Percentiles rank a stretch among this genome's conserved stretches.
Evolutionary conservation across 1,284 basidiomycete species (phyloP).

Genomic region (Fomitiporia mediterranea): DNA sequence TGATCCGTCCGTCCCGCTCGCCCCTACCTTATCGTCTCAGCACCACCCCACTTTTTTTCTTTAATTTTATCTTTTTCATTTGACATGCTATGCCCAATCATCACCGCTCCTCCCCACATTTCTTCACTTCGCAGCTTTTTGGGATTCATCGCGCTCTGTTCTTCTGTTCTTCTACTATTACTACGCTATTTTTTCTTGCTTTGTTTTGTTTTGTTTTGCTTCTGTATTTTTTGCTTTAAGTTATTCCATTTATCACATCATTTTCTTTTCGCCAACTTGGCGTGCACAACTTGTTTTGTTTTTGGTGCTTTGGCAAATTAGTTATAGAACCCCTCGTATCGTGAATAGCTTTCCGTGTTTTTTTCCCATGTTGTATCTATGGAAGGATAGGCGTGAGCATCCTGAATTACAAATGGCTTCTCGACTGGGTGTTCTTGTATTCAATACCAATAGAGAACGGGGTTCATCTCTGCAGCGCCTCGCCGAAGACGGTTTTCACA

Average conservation of each 20-base stretch:
- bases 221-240: neutral
- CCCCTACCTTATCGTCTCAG: neutral
- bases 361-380: constrained; percentile 9
- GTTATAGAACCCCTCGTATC: no score
- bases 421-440: neutral
- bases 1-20: no score
- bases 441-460: neutral
- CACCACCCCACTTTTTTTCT: neutral
- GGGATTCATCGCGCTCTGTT: neutral
- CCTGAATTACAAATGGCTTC: neutral
- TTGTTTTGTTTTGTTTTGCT: neutral
- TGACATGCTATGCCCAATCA: no score
- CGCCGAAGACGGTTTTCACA: neutral
- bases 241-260: neutral
- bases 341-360: constrained; percentile 2
- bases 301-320: neutral
- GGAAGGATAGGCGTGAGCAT: constrained; percentile 4
- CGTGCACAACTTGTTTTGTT: no score
- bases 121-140: no score
- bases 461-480: neutral
- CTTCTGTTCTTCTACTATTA: no score
- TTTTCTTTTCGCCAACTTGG: neutral
- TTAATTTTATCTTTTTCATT: neutral
- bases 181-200: no score
- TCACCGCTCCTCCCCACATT: no score